Evolutionary conservation across 1,284 basidiomycete species (phyloP), one percentile per base, ranked within the genome.

Genomic region (Pisolithus thermaeus): DNA sequence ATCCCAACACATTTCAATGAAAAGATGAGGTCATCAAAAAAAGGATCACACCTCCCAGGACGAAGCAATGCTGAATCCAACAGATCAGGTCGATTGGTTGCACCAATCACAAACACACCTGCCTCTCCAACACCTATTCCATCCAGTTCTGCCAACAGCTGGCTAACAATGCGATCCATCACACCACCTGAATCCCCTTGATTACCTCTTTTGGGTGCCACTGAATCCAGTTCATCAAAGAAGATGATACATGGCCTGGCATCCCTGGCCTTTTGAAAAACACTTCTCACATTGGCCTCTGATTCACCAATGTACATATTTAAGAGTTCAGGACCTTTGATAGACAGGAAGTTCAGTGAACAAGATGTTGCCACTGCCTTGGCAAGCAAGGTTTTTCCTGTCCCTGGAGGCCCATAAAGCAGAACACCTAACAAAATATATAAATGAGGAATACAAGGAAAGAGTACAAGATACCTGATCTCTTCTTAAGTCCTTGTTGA

Each of bases 251-350:
- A 95, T 5, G 92, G 92, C 47, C 82, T 83, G 0, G 92, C 92
- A 70, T 94, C 91, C 48, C 92, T 76, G 11, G 97, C 97, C 20
- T 86, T 82, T 61, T 92, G 88, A 66, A 99, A 99, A 1, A 99
- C 84, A 6, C 87, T 78, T 11, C 97, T 85, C 35, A 99, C 92
- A 63, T 96, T 95, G 35, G 94, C 91, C 68, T 99, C 97, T 6
- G 94, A 97, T 74, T 99, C 96, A 58, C 96, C 96, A 61, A 99
- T 98, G 69, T 97, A 98, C 83, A 97, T 97, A 68, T 97, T 97
- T 41, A 96, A 81, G 32, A 99, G 76, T 63, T 98, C 95, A 1
- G 96, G 96, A 0, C 96, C 96, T 66, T 98, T 97, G 64, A 99
- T 88, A n/a, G 90, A 92, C 67, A 95, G 87, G 70, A 95, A 95